phyloP scores from a whole-genome alignment of 75 land plant species.

The Sequoia sempervirens region DNA sequence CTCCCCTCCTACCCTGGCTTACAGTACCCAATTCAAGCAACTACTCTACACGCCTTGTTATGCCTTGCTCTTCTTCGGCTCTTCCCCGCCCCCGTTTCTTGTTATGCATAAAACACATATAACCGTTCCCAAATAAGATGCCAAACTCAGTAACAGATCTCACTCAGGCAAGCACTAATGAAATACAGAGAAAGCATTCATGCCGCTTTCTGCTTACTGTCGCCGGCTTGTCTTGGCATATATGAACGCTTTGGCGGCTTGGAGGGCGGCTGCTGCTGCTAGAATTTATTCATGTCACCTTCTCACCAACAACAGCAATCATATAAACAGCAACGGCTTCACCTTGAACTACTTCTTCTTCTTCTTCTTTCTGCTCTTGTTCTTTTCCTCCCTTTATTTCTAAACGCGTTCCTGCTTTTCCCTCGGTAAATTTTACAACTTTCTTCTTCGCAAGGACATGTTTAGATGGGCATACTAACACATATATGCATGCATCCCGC shows the following conservation, averaged over 20 bases:
- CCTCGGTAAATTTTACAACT: not conserved
- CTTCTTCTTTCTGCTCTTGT: not conserved
- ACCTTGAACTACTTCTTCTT: not conserved
- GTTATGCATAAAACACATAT: not conserved
- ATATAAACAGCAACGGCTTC: not conserved
- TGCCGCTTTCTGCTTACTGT: not conserved
- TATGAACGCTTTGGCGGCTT: not conserved
- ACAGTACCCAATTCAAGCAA: not conserved
- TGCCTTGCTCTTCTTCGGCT: not conserved
- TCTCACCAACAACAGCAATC: not conserved
- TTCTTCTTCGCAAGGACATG: not conserved
- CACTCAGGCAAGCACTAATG: not conserved
- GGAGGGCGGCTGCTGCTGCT: not conserved
- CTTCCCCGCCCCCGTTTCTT: conserved; percentile 6
- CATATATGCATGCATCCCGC: not conserved
- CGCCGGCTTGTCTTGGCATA: not conserved
- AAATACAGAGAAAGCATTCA: not conserved
- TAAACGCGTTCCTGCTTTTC: not conserved
- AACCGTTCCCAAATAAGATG: not conserved
- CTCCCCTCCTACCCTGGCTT: too few relatives aligned
- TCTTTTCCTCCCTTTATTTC: not conserved
- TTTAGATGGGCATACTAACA: not conserved
- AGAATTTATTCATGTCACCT: not conserved
- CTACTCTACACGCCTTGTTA: not conserved
- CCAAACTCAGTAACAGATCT: not conserved